Conservation (phyloP, 202 grass and related monocot species). For the Thinopyrum obtusiflorum region DNA sequence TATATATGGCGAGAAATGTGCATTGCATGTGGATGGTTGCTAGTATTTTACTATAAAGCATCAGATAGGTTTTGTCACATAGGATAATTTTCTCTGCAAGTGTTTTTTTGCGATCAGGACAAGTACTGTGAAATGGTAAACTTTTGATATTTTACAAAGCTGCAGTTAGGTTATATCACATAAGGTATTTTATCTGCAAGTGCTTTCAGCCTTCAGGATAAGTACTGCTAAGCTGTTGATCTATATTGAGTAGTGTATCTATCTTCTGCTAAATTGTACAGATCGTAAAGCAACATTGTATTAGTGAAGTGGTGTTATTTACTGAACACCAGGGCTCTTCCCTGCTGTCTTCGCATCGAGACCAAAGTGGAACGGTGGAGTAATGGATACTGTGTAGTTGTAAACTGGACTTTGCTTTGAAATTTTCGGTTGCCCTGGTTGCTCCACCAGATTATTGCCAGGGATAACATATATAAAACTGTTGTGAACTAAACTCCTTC, state of each 20-base stretch:
- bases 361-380: background rate
- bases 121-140: background rate
- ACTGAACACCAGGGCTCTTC: background rate
- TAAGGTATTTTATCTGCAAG: background rate
- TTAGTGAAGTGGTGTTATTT: background rate
- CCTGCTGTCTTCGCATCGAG: too few relatives aligned
- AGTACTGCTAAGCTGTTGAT: background rate
- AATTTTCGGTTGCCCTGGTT: background rate
- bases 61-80: background rate
- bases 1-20: background rate
- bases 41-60: background rate
- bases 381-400: background rate
- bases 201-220: conserved; percentile 7
- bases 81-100: background rate
- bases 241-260: conserved; percentile 10
- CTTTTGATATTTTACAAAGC: background rate
- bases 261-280: background rate
- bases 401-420: background rate
- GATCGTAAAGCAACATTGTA: background rate
- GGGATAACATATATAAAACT: background rate
- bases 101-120: background rate
- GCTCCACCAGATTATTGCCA: background rate
- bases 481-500: background rate
- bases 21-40: background rate
- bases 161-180: background rate